These are phyloP conservation scores for Solanum lycopersicoides DNA, from an alignment of 257 asterid species.

Conservation along the genomic window DNA sequence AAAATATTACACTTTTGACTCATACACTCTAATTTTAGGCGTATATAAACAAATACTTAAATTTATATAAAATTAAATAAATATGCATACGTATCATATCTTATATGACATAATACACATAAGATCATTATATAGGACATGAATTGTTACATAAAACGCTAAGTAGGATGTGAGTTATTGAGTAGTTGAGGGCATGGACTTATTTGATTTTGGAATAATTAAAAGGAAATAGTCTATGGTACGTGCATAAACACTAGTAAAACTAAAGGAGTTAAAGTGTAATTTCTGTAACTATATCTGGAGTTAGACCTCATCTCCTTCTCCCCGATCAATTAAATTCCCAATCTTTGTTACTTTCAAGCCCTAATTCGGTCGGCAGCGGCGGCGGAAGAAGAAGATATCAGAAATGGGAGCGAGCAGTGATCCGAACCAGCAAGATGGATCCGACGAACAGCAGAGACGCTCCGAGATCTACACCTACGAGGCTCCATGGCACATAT, in stretches of 20 bases:
- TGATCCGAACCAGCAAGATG: constrained; percentile 68
- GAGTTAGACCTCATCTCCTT: not conserved
- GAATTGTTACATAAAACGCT: too few relatives aligned
- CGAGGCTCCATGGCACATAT: constrained; percentile 97
- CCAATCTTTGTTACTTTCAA: not conserved
- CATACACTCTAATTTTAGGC: too few relatives aligned
- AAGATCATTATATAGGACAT: too few relatives aligned
- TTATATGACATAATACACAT: too few relatives aligned
- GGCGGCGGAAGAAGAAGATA: not conserved
- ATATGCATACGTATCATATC: too few relatives aligned
- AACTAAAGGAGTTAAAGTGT: not conserved
- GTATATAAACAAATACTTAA: too few relatives aligned
- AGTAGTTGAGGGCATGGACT: not conserved
- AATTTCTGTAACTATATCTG: not conserved
- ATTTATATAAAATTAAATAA: too few relatives aligned
- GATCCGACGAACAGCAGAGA: constrained; percentile 91
- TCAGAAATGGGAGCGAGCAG: constrained; percentile 57
- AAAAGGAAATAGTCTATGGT: not conserved
- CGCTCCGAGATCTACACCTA: constrained; percentile 97
- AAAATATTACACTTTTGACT: too few relatives aligned
- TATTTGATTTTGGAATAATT: not conserved
- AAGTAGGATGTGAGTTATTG: not conserved
- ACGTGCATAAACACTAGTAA: not conserved
- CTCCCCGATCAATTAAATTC: not conserved
- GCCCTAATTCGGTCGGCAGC: not conserved